Evolutionary conservation across 306 rosid species (phyloP), one percentile per base, ranked within the genome.

Genomic region (Lablab purpureus): DNA sequence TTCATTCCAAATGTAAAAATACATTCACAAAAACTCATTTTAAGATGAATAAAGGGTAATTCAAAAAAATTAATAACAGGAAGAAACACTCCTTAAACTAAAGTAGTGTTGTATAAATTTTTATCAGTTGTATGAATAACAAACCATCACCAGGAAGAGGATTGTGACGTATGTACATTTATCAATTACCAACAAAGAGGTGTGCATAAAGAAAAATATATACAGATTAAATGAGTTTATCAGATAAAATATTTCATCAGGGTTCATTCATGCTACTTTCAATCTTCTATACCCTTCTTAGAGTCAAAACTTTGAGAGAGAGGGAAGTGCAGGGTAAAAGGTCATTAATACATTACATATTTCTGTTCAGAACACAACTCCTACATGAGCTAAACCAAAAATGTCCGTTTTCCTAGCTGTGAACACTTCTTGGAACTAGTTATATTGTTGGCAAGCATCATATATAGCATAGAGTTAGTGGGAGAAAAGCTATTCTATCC

Each of bases 381-480:
- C 58, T 50, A 30, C 21, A 22, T 13, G 54, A 56, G 52, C 59
- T 54, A 64, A 72, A 66, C 76, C 58, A 52, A 45, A 65, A 83
- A 72, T 30, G 22, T n/a, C 32, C 22, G 62, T 60, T 14, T 60
- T 52, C 54, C 70, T 46, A 5, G 3, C 75, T 40, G 12, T 34
- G 47, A 62, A 32, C 25, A 56, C 25, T 21, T 41, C 51, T 70
- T 32, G 11, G 25, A 3, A 5, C 40, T 12, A 71, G 58, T 21
- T 68, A 70, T 11, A 74, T 52, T 27, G 25, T 52, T 27, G 25
- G 59, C 74, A 84, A n/a, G 75, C 72, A 80, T 65, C 14, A 37
- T 23, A 37, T 23, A 51, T 11, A 43, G 47, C 40, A 54, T 54
- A 22, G 71, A 43, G 60, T 59, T 60, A 63, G 45, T 40, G 73